These are phyloP conservation scores for Camellia sinensis DNA, from an alignment of 148 eudicot species.

Conservation along the genomic window DNA sequence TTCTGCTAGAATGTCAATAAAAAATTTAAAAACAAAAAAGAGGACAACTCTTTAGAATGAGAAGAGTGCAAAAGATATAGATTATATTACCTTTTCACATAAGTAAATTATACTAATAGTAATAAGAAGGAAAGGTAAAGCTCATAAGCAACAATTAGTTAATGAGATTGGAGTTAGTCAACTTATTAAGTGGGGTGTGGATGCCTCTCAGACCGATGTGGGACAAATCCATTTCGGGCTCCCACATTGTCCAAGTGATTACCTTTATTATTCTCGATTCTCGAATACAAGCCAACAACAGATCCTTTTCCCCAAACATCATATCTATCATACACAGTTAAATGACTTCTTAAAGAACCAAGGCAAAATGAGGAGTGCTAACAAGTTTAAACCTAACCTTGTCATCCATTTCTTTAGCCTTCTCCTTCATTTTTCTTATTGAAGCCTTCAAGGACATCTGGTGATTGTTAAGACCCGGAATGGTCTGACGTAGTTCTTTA, in stretches of 20 bases:
- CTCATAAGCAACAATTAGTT: neutral
- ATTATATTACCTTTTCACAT: neutral
- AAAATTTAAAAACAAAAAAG: neutral
- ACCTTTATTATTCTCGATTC: neutral
- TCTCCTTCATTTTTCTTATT: slow-evolving; percentile 60
- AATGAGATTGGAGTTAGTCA: no score
- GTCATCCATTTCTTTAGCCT: slow-evolving; percentile 63
- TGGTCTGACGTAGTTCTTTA: slow-evolving; percentile 57
- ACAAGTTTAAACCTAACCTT: slow-evolving; percentile 41
- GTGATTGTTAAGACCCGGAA: slow-evolving; percentile 63
- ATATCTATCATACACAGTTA: neutral
- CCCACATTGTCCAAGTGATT: neutral
- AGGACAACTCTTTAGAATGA: neutral
- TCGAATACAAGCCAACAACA: neutral
- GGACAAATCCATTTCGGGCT: no score
- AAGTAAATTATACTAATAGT: neutral
- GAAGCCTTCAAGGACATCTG: slow-evolving; percentile 61
- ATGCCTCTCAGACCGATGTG: no score
- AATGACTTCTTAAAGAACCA: neutral
- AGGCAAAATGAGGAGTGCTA: neutral
- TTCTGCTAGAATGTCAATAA: neutral
- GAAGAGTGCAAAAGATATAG: slow-evolving; percentile 4
- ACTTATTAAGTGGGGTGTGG: no score
- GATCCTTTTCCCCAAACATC: neutral
- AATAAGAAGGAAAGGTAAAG: neutral